phyloP scores from a whole-genome alignment of 2,329 filamentous ascomycete genomes.

The Chrysosporium keratinophilum region DNA sequence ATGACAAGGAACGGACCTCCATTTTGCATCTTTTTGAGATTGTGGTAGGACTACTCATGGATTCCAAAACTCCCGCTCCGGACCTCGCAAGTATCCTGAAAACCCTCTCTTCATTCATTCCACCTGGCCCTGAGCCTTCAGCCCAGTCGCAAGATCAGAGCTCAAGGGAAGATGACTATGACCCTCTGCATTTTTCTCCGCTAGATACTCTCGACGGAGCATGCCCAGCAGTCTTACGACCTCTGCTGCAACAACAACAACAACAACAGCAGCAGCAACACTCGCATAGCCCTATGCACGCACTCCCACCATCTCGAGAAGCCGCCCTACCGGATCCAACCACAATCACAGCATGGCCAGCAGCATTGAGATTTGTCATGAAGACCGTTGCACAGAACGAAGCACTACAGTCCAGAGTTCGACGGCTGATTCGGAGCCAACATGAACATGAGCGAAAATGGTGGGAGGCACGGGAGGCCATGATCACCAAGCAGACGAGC shows the following conservation, averaged over 20 bases:
- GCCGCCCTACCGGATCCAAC: constrained; percentile 30
- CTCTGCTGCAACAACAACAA: neutral
- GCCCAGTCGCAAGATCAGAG: constrained; percentile 3
- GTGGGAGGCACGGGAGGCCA: constrained; percentile 44
- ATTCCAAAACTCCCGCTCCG: constrained; percentile 18
- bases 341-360: constrained; percentile 43
- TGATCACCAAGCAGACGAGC: constrained; percentile 43
- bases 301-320: neutral
- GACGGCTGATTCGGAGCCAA: constrained; percentile 53
- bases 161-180: constrained; percentile 9
- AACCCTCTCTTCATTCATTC: constrained; percentile 32
- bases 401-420: constrained; percentile 36
- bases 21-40: neutral
- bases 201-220: neutral
- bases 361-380: constrained; percentile 44
- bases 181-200: constrained; percentile 1
- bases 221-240: neutral
- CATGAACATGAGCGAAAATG: constrained; percentile 54
- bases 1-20: neutral
- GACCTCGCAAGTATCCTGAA: constrained; percentile 35
- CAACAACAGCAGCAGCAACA: neutral
- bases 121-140: constrained; percentile 7
- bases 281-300: neutral
- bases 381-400: constrained; percentile 39
- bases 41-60: neutral